Percentiles rank a stretch among this genome's conserved stretches.
These are phyloP conservation scores for Quaeritorhiza haematococci DNA, from an alignment of 371 early-diverging fungal species.

Conservation along the genomic window DNA sequence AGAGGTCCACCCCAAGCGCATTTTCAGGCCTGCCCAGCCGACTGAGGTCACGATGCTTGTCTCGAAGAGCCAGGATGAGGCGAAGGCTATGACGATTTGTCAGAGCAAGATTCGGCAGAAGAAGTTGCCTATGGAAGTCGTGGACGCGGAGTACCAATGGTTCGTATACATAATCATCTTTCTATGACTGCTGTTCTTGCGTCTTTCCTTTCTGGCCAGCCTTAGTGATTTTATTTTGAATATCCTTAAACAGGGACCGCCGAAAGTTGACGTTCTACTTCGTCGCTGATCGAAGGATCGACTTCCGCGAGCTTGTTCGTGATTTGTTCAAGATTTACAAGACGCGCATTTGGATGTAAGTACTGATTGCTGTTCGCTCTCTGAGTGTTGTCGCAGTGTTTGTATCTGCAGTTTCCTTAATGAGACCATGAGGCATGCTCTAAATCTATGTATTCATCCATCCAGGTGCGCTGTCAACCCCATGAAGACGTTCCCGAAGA, in stretches of 20 bases:
- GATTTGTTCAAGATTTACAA: conserved; percentile 98
- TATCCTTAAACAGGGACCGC: conserved; percentile 79
- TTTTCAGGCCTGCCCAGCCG: conserved; percentile 76
- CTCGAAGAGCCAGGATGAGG: conserved; percentile 79
- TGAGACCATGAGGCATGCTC: no score
- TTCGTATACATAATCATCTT: no score
- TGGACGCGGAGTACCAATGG: conserved; percentile 97
- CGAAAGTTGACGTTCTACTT: conserved; percentile 95
- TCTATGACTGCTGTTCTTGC: background rate
- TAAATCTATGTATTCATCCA: no score
- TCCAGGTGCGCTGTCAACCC: no score
- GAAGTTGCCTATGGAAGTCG: conserved; percentile 88
- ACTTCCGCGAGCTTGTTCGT: conserved; percentile 97
- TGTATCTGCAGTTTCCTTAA: no score
- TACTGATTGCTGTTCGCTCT: conserved; percentile 33
- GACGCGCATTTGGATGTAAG: conserved; percentile 97
- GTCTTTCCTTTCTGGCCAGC: background rate
- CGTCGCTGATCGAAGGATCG: conserved; percentile 90
- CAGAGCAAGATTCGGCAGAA: conserved; percentile 81
- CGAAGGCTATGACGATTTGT: conserved; percentile 78
- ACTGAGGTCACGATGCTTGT: conserved; percentile 67
- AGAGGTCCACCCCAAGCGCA: conserved; percentile 81
- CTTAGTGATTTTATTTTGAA: conserved; percentile 2
- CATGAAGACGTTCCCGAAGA: no score
- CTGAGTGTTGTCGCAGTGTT: no score